These are phyloP conservation scores for Plasmopara halstedii DNA, from an alignment of 352 stramenopile species.

Conservation along the genomic window DNA sequence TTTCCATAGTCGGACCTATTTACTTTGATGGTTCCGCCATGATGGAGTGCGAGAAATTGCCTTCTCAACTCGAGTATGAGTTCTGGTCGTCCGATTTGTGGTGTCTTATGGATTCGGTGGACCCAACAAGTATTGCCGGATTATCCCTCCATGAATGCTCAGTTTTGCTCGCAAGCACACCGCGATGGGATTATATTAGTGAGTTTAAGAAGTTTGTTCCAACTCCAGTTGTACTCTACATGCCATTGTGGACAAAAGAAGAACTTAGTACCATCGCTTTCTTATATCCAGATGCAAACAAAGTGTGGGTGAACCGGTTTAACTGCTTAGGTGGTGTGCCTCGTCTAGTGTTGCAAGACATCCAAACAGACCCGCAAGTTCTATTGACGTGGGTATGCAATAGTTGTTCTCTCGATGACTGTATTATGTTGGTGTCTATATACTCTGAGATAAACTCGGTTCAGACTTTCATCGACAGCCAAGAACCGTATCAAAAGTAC, in stretches of 20 bases:
- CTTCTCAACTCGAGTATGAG: not conserved
- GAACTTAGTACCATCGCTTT: not conserved
- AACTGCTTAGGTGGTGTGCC: not conserved
- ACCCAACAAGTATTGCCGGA: not conserved
- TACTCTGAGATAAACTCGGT: not conserved
- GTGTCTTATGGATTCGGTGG: not conserved
- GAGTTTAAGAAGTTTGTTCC: not conserved
- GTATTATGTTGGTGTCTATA: not conserved
- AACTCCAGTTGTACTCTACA: conserved; percentile 1
- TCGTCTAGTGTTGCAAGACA: conserved; percentile 2
- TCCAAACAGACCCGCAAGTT: not conserved
- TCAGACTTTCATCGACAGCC: not conserved
- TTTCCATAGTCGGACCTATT: not conserved
- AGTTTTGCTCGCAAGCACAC: not conserved
- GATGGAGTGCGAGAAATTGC: not conserved
- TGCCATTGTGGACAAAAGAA: not conserved
- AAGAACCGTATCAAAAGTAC: not conserved
- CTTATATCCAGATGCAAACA: not conserved
- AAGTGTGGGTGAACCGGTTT: not conserved
- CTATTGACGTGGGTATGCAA: not conserved
- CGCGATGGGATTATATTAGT: not conserved
- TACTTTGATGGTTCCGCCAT: not conserved
- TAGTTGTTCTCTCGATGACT: not conserved
- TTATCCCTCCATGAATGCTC: not conserved
- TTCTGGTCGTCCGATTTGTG: conserved; percentile 1